phyloP scores from a whole-genome alignment of 1,284 basidiomycete species.

The Athelia sp. region DNA sequence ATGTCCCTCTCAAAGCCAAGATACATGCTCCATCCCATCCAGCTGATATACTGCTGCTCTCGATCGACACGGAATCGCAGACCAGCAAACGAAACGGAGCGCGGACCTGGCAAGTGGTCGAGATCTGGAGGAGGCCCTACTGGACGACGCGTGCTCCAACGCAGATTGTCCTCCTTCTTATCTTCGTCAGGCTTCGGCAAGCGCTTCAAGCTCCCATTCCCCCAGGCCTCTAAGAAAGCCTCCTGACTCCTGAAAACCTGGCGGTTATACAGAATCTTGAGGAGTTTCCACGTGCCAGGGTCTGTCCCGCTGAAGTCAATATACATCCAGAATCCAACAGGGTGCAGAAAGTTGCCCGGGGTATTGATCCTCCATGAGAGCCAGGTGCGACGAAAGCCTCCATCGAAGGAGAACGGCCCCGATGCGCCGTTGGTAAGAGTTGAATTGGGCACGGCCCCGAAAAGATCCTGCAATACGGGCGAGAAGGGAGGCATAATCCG shows the following conservation, averaged over 20 bases:
- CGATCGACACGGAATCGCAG: constrained; percentile 52
- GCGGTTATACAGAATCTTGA: constrained; percentile 58
- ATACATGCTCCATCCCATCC: constrained; percentile 64
- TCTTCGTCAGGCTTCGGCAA: constrained; percentile 25
- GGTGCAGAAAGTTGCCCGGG: constrained; percentile 47
- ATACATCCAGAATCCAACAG: constrained; percentile 53
- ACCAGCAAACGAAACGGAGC: constrained; percentile 53
- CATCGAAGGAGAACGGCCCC: constrained; percentile 56
- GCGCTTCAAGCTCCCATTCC: constrained; percentile 46
- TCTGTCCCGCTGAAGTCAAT: constrained; percentile 56
- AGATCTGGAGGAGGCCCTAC: constrained; percentile 40
- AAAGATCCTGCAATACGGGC: constrained; percentile 31
- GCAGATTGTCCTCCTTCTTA: constrained; percentile 18
- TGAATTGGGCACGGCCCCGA: constrained; percentile 38
- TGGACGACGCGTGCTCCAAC: constrained; percentile 45
- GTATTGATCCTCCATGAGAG: constrained; percentile 42
- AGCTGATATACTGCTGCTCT: constrained; percentile 49
- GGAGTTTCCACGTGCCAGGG: constrained; percentile 40
- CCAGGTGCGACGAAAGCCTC: constrained; percentile 52
- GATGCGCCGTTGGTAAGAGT: constrained; percentile 38
- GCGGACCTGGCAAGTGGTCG: constrained; percentile 58
- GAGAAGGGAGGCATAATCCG: constrained; percentile 24
- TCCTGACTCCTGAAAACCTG: constrained; percentile 44
- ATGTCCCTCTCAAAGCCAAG: constrained; percentile 63
- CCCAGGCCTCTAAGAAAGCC: constrained; percentile 48